These are phyloP conservation scores for Chlamydomonas urium DNA, from an alignment of 139 green algal genomes.

Conservation along the genomic window DNA sequence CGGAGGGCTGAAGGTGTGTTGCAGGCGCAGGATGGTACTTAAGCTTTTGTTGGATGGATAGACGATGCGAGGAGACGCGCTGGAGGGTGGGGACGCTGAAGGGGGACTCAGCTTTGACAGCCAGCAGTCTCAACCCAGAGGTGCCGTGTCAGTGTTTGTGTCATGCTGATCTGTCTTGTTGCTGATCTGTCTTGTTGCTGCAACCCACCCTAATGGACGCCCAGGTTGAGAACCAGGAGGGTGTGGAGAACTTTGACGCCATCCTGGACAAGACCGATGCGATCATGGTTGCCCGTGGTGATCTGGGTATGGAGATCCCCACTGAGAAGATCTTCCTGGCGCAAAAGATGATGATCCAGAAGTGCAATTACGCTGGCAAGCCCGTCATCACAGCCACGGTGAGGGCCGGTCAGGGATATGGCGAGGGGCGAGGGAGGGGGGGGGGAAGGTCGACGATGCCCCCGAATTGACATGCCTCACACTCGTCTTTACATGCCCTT, in stretches of 20 bases:
- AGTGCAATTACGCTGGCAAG: conserved; percentile 91
- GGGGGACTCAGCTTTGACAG: too few species aligned
- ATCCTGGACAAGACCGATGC: conserved; percentile 85
- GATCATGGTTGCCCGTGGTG: conserved; percentile 79
- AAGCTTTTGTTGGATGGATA: too few species aligned
- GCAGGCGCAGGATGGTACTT: too few species aligned
- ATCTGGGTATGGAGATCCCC: conserved; percentile 98
- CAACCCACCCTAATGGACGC: conserved; percentile 78
- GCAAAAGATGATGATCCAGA: conserved; percentile 98
- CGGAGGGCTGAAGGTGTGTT: too few species aligned
- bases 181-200: not conserved
- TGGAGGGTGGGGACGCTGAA: too few species aligned
- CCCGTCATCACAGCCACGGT: conserved; percentile 90
- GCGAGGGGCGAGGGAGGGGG: too few species aligned
- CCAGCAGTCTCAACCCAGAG: too few species aligned
- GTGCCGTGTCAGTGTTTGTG: too few species aligned
- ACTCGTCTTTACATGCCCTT: too few species aligned
- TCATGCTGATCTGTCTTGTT: not conserved
- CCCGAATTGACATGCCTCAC: too few species aligned
- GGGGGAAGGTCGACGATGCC: too few species aligned
- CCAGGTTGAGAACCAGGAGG: conserved; percentile 98
- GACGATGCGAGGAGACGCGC: too few species aligned
- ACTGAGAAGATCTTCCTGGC: conserved; percentile 99
- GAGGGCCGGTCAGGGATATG: not conserved
- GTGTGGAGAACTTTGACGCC: conserved; percentile 91